Conservation (phyloP, 257 asterid species). For the Solanum clarkiae region DNA sequence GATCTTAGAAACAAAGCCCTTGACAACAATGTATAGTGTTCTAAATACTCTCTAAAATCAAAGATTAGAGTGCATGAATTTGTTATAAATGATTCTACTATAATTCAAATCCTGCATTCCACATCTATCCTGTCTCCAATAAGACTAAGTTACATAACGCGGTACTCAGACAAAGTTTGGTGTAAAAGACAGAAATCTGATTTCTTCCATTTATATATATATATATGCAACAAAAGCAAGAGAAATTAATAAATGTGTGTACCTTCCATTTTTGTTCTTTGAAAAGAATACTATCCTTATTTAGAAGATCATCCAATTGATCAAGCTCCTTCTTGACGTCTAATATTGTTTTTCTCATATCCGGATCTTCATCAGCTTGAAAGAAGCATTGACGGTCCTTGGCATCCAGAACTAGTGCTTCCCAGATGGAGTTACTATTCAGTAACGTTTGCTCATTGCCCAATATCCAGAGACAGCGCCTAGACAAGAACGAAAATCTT, state of each 20-base stretch:
- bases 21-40: background rate
- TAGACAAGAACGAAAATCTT: background rate
- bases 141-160: background rate
- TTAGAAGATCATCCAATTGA: conserved; percentile 47
- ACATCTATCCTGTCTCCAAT: background rate
- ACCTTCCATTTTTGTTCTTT: conserved; percentile 55
- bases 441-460: conserved; percentile 45
- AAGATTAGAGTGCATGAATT: background rate
- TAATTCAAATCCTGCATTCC: background rate
- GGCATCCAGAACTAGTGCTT: conserved; percentile 32
- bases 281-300: conserved; percentile 34
- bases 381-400: conserved; percentile 41
- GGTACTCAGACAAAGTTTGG: background rate
- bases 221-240: background rate
- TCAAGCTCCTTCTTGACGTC: conserved; percentile 34
- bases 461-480: conserved; percentile 55
- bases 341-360: conserved; percentile 19
- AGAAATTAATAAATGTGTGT: background rate
- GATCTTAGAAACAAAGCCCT: too few species aligned
- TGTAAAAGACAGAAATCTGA: background rate
- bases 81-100: background rate
- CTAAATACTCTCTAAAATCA: background rate
- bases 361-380: conserved; percentile 32
- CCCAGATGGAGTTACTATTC: conserved; percentile 32
- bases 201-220: background rate